Base-by-base conservation (phyloP, 2,329 filamentous ascomycete genomes). In the Pseudogymnoascus sp. region DNA sequence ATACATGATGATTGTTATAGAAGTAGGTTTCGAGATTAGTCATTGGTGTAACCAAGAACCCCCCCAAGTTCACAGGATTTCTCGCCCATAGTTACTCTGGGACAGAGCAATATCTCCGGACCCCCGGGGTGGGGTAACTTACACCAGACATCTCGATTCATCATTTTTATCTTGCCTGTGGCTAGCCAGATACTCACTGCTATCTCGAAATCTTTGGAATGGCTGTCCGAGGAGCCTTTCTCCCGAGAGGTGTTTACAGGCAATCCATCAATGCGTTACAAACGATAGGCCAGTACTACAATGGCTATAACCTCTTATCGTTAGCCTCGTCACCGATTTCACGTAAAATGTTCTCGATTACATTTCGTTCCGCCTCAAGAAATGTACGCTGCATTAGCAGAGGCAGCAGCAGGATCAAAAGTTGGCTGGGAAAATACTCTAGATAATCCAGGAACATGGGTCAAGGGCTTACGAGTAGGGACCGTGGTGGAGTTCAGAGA, bases 371-470 rank as follows among this genome's bases (percentile, higher is more conserved):
- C n/a, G 14, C 25, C 6, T 56, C 46, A 10, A 56, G 4, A 56
- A 56, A 18, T 34, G 8, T 34, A 56, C n/a, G 73, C 82, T 0
- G 84, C 82, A 38, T 85, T 87, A 60, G 84, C 84, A 18, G 84
- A 84, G 74, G 84, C 84, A 0, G 83, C 84, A 0, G 80, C 81
- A 0, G 81, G 80, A 1, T 83, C 83, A n/a, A 60, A 69, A 12
- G 59, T 69, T 44, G 46, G 46, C 4, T 56, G 46, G 46, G 25
- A 56, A 34, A 56, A 56, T n/a, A 56, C 25, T 18, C n/a, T 31
- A 11, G 25, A 34, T n/a, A 34, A 31, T 4, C 3, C 46, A 2
- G 12, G 21, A 18, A 28, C 59, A 12, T 62, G 59, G 63, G 59
- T 64, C 31, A 62, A 64, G 56, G 63, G 59, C 21, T 16, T 64